Evolutionary conservation across 306 rosid genomes (phyloP).

Genomic region (Cucurbita maxima): DNA sequence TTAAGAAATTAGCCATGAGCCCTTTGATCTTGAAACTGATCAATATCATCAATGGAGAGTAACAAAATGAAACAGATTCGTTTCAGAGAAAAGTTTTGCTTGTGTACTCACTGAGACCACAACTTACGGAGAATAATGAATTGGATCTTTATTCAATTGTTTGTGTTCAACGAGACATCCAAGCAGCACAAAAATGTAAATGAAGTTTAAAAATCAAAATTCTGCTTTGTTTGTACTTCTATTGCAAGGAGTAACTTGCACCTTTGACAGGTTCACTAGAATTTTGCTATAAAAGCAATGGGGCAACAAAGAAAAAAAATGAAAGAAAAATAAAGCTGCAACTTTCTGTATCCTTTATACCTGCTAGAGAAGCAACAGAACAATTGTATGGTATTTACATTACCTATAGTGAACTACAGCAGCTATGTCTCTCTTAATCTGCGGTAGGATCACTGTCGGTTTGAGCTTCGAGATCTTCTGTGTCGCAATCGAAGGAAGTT

Average conservation of each 20-base stretch:
- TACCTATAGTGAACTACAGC: constrained; percentile 6
- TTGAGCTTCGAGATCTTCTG: constrained; percentile 21
- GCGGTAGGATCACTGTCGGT: constrained; percentile 13
- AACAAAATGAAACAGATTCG: background rate
- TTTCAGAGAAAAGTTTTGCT: background rate
- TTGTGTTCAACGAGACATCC: background rate
- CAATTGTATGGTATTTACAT: constrained; percentile 39
- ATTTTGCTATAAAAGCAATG: background rate
- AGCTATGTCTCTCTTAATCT: background rate
- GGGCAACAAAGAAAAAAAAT: background rate
- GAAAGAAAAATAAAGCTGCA: background rate
- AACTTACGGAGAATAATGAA: background rate
- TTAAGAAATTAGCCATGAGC: background rate
- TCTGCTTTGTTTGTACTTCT: background rate
- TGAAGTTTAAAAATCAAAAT: constrained; percentile 1
- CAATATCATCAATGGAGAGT: background rate
- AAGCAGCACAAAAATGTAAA: background rate
- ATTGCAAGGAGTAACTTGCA: background rate
- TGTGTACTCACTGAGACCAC: background rate
- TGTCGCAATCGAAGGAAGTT: constrained; percentile 14
- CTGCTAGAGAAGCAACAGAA: constrained; percentile 22
- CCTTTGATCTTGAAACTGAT: background rate
- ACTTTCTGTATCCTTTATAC: background rate
- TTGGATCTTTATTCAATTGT: background rate
- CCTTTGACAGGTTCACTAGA: background rate